Conservation (phyloP, 768 basidiomycete genomes). For the Dioszegia aurantiaca region DNA sequence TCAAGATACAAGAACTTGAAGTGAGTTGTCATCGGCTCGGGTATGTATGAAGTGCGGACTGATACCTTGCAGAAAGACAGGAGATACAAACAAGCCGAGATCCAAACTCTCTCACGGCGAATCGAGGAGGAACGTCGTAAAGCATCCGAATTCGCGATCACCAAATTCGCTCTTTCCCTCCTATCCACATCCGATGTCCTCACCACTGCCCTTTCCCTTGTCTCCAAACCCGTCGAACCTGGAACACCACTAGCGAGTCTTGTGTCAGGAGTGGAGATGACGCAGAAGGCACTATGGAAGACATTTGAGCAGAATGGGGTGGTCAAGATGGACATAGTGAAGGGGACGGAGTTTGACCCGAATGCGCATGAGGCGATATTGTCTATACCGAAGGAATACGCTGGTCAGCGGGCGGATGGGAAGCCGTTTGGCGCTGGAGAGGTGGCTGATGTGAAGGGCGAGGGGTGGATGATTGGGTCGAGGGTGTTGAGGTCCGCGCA, state of each 20-base stretch:
- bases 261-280: slow-evolving; percentile 83
- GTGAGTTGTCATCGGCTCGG: slow-evolving; percentile 62
- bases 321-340: slow-evolving; percentile 79
- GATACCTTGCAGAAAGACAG: slow-evolving; percentile 66
- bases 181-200: slow-evolving; percentile 65
- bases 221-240: slow-evolving; percentile 47
- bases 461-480: slow-evolving; percentile 91
- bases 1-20: slow-evolving; percentile 62
- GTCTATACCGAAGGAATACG: slow-evolving; percentile 65
- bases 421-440: slow-evolving; percentile 61
- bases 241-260: slow-evolving; percentile 57
- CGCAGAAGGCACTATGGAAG: slow-evolving; percentile 81
- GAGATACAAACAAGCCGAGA: slow-evolving; percentile 90
- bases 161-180: slow-evolving; percentile 68
- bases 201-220: slow-evolving; percentile 50
- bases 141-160: slow-evolving; percentile 88
- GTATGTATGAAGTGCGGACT: not conserved
- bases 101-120: slow-evolving; percentile 89
- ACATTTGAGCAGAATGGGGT: slow-evolving; percentile 89
- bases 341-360: slow-evolving; percentile 87
- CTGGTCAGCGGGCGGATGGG: slow-evolving; percentile 71
- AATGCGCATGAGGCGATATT: slow-evolving; percentile 93
- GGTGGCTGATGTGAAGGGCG: slow-evolving; percentile 84
- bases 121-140: slow-evolving; percentile 86
- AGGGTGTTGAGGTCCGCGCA: slow-evolving; percentile 89